Evolutionary conservation across 2,329 filamentous ascomycete species (phyloP), one percentile per base, ranked within the genome.

Genomic region (Aureobasidium lini): DNA sequence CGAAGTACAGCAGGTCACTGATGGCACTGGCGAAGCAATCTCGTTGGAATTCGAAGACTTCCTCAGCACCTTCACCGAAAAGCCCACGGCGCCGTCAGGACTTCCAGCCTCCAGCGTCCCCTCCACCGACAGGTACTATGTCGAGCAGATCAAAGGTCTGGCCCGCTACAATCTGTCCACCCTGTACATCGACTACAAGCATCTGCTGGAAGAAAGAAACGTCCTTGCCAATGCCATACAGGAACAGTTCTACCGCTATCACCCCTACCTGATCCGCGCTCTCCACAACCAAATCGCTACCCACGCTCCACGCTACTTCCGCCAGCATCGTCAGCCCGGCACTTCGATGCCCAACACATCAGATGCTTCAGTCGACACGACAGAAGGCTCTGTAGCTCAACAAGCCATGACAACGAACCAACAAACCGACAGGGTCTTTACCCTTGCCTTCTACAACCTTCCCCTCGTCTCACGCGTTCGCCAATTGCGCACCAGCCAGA

Each of bases 391-490:
- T 36, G 69, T 85, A 43, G 83, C 85, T 46, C 84, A 85, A 23
- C 23, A 23, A 23, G 23, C 23, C 67, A 88, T 90, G 75, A 95
- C 89, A 32, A 85, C 87, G 59, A 90, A 96, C 72, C 92, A 96
- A 73, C 92, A 96, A 76, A 96, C 94, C 0, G 94, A 99, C 76
- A 96, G 95, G 78, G 80, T 99, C 39, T 97, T 99, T 73, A 84
- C 90, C 4, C 80, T 96, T 56, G 92, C 92, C 34, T 95, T 96
- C 68, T 96, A 96, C 78, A 95, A 96, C 70, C 78, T 96, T 31
- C 90, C 92, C 0, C 81, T 96, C 1, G 88, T 96, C 13, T 94
- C 90, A 1, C 82, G 92, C 64, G 84, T 96, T 60, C 88, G 92
- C 62, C 87, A 90, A 67, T 79, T 99, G 63, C 87, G 94, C 34